A percentile compares a stretch with the other conserved stretches of the same genome.
Evolutionary conservation across 1,284 basidiomycete species (phyloP).

Genomic region (Rhodotorula sp.): DNA sequence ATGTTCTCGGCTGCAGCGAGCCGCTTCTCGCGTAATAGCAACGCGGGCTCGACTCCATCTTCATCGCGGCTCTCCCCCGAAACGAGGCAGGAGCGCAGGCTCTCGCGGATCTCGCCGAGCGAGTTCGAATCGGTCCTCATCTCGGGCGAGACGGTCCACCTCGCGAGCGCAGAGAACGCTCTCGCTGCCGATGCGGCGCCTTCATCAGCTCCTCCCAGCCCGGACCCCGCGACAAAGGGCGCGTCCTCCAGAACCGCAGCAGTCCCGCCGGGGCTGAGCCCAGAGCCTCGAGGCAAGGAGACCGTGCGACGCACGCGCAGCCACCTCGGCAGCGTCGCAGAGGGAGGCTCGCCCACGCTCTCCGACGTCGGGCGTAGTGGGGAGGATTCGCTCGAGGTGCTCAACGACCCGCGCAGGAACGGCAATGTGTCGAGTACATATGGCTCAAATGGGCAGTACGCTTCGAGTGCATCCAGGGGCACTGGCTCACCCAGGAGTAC

Average conservation of each 20-base stretch:
- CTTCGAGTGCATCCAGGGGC: too few species aligned
- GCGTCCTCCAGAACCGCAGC: background rate
- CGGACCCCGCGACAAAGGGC: background rate
- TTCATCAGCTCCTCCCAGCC: background rate
- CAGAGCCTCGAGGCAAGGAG: background rate
- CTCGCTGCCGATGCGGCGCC: background rate
- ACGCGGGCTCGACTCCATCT: constrained; percentile 3
- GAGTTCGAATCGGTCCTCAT: constrained; percentile 36
- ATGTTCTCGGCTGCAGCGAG: constrained; percentile 4
- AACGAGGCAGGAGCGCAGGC: constrained; percentile 4
- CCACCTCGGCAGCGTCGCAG: background rate
- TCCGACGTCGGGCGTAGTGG: too few species aligned
- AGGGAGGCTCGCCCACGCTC: background rate
- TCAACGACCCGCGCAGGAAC: too few species aligned
- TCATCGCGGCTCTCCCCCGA: background rate
- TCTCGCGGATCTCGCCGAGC: constrained; percentile 32
- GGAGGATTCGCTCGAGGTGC: background rate
- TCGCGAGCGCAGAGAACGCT: background rate
- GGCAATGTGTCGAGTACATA: background rate
- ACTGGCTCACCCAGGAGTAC: background rate
- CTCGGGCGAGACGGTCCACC: constrained; percentile 8
- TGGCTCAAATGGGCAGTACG: too few species aligned
- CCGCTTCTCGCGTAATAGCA: background rate
- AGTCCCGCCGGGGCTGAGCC: background rate
- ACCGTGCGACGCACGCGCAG: background rate